Base-by-base conservation (phyloP, 164 flowering plant genomes). In the Stephania yunnanensis region DNA sequence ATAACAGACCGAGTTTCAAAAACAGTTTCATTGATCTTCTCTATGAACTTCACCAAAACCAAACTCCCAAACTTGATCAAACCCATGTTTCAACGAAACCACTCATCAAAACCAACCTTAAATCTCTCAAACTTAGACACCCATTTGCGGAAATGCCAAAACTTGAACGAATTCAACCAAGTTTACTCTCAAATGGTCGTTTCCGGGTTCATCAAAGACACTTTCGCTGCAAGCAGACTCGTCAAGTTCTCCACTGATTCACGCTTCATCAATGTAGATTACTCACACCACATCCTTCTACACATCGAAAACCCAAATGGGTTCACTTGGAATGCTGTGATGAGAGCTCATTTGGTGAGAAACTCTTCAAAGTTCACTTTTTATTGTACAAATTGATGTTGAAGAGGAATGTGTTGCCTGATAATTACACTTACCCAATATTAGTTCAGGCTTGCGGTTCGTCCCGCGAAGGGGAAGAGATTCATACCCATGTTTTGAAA, bases 271-370 rank as follows among this genome's bases (percentile, higher is more conserved):
- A 53, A 74, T 55, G n/a, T 81, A 20, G 58, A 74, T 58, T 75
- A 81, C 67, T 81, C 85, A 4, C 77, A 66, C 13, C 48, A 68
- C 68, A 78, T 86, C 25, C 72, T 86, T 42, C 48, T 76, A 78
- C 71, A 65, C 19, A 71, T 84, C 11, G 69, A 78, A 46, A 76
- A 72, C 77, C 70, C 83, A 76, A 85, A 84, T 81, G 88, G 77
- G 68, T 82, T 85, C 71, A 81, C 73, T 50, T 85, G 84, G 80
- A 86, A 86, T 73, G 82, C 84, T 36, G 78, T 86, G 82, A 78
- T 86, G 85, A 79, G 69, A 75, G 80, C 84, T 2, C 78, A 78
- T 69, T 61, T 82, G 48, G 76, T 73, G 15, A 55, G 73, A 20
- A 71, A 78, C 15, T 67, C 45, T 22, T 73, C 74, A 36, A 7